Conservation (phyloP, 1,284 basidiomycete genomes). For the Caloboletus inedulis region DNA sequence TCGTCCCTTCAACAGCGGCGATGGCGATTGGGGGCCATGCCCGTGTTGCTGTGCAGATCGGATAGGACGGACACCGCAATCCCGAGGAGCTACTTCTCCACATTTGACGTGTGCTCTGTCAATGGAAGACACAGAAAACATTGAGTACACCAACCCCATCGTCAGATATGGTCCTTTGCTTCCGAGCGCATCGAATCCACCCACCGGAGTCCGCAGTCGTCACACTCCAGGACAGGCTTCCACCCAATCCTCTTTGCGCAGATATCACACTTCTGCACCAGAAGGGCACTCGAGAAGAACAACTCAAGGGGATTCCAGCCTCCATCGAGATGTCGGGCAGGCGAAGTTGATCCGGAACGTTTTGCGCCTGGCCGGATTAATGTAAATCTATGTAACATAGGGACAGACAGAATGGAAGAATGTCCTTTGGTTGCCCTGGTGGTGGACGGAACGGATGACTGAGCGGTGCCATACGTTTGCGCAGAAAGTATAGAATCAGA, state of each 20-base stretch:
- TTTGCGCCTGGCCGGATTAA: slow-evolving; percentile 74
- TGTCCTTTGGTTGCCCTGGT: slow-evolving; percentile 69
- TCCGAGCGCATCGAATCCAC: slow-evolving; percentile 18
- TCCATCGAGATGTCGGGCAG: slow-evolving; percentile 34
- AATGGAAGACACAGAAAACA: slow-evolving; percentile 14
- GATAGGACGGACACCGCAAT: slow-evolving; percentile 61
- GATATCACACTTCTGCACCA: slow-evolving; percentile 76
- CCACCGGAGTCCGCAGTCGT: slow-evolving; percentile 60
- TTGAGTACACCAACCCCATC: slow-evolving; percentile 4
- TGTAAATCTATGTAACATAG: slow-evolving; percentile 80
- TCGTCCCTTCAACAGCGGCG: slow-evolving; percentile 30
- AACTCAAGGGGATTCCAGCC: slow-evolving; percentile 76
- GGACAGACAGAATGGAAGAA: slow-evolving; percentile 55
- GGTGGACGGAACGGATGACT: slow-evolving; percentile 51
- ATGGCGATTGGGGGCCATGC: slow-evolving; percentile 23
- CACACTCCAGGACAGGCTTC: slow-evolving; percentile 83
- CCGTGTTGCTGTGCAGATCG: slow-evolving; percentile 36
- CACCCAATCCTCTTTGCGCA: slow-evolving; percentile 80
- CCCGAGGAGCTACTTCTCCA: slow-evolving; percentile 72
- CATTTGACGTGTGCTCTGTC: slow-evolving; percentile 77
- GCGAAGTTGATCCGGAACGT: slow-evolving; percentile 35
- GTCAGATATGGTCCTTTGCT: slow-evolving; percentile 18
- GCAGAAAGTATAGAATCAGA: slow-evolving; percentile 54
- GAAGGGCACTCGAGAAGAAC: slow-evolving; percentile 65
- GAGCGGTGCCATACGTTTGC: slow-evolving; percentile 67